A percentile compares a stretch with the other conserved stretches of the same genome.
Conservation (phyloP, 2,329 filamentous ascomycete genomes). For the Apiospora sp. region DNA sequence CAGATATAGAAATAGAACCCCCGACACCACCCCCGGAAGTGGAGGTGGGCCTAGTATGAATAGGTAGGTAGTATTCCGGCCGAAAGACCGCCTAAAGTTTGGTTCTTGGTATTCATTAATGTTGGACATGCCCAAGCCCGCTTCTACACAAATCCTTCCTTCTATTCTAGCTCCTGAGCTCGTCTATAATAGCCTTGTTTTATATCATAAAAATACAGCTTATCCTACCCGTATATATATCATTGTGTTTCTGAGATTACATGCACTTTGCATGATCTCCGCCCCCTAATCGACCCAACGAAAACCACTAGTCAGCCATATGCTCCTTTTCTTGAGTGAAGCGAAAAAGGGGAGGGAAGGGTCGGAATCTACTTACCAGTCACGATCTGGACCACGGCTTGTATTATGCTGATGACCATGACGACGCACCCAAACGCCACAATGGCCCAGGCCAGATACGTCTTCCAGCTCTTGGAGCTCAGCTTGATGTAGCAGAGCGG, state of each 20-base stretch:
- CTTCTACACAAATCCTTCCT: not conserved
- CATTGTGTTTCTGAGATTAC: slow-evolving; percentile 16
- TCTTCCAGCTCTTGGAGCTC: slow-evolving; percentile 78
- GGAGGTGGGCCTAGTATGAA: slow-evolving; percentile 1
- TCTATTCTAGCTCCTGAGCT: slow-evolving; percentile 14
- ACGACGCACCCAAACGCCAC: slow-evolving; percentile 82
- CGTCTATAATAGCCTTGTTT: not conserved
- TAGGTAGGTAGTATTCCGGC: not conserved
- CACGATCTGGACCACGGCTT: slow-evolving; percentile 75
- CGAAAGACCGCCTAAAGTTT: not conserved
- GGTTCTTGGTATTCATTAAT: slow-evolving; percentile 4
- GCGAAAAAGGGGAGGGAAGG: not conserved
- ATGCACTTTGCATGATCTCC: slow-evolving; percentile 19
- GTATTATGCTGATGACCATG: slow-evolving; percentile 81
- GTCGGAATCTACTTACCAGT: slow-evolving; percentile 48
- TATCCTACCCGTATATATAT: slow-evolving; percentile 14
- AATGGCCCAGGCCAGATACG: slow-evolving; percentile 73
- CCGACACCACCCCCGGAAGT: not conserved
- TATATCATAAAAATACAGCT: slow-evolving; percentile 26
- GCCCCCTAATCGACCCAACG: not conserved
- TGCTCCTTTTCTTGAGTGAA: not conserved
- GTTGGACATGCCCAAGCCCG: slow-evolving; percentile 3
- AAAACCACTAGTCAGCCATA: not conserved
- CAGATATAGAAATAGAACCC: not conserved
- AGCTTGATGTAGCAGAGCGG: slow-evolving; percentile 96